Base-by-base conservation (phyloP, 352 stramenopile species). In the Phytophthora brassicae region DNA sequence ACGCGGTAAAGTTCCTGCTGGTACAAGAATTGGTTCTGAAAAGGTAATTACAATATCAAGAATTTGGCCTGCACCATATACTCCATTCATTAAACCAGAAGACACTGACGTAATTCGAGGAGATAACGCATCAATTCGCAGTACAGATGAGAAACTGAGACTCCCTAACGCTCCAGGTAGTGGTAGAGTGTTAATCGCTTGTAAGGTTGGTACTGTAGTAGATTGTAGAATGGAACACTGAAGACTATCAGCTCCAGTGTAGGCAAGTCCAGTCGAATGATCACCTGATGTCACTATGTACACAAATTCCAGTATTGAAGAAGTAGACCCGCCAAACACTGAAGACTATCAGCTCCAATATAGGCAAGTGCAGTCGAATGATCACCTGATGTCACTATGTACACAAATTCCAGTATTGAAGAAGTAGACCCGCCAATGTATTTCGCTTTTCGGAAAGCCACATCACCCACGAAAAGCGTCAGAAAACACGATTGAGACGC, bases 51-150 rank as follows among this genome's bases (percentile, higher is more conserved):
- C 24, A 2, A 94, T 60, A 22, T 80, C 62, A 16, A 94, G 68
- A 3, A 74, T 31, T 33, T 94, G 77, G 0, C 83, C 78, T 17
- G 71, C 79, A 16, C 79, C 81, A 24, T 89, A 92, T 6, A 90
- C 59, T 0, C 74, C 77, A 22, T 88, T 88, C 3, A 48, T 7
- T 2, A 81, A 28, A 0, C 53, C 45, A 0, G 79, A 88, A 0
- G 81, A 78, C 3, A 90, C 78, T 0, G 79, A 88, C 0, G 66
- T 52, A 16, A 90, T 45, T 6, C 68, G 68, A 4, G 81, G 77
- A 11, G 79, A 71, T 2, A 61, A 50, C 0, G 70, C 53, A 49
- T 90, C 78, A 11, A 92, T 64, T 43, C 60, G 68, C 20, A 92
- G 59, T 4, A 38, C 11, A 17, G 71, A 74, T 0, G 63, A 56